Conservation (phyloP, 192 early-diverging fungal species). For the Umbelopsis ramanniana region DNA sequence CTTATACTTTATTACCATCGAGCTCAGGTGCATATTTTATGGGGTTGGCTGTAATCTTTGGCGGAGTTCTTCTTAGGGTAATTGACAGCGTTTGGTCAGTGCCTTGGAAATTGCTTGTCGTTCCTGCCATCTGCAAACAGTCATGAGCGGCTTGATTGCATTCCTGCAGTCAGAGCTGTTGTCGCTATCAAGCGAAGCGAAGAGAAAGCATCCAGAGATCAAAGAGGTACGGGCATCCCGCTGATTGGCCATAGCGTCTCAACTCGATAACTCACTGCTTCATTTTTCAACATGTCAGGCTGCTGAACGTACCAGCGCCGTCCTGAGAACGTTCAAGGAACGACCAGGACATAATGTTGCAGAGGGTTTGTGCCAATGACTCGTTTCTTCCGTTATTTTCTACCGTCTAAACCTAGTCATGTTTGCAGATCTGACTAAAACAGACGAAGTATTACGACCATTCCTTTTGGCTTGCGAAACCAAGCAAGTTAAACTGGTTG, state of each 20-base stretch:
- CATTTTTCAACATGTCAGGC: constrained; percentile 51
- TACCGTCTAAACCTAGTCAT: constrained; percentile 11
- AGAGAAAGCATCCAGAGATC: constrained; percentile 91
- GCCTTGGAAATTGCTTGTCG: constrained; percentile 6
- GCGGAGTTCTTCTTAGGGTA: not conserved
- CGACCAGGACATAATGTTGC: constrained; percentile 46
- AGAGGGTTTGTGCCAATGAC: constrained; percentile 41
- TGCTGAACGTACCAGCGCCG: constrained; percentile 65
- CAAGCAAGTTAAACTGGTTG: constrained; percentile 77
- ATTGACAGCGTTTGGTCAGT: constrained; percentile 8
- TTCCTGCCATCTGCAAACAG: constrained; percentile 12
- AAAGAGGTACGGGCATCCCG: constrained; percentile 77
- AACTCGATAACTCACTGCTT: constrained; percentile 6
- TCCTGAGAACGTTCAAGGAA: constrained; percentile 63
- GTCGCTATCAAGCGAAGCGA: constrained; percentile 82
- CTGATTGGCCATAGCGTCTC: not conserved
- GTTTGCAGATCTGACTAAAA: constrained; percentile 68
- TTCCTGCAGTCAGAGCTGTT: constrained; percentile 83
- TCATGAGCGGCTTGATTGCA: constrained; percentile 55
- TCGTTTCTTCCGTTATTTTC: constrained; percentile 5
- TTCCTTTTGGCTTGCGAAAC: constrained; percentile 88
- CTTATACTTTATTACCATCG: too few relatives aligned
- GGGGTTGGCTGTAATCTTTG: not conserved
- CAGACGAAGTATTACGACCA: constrained; percentile 80
- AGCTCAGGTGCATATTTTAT: not conserved